Percentiles rank a stretch among this genome's conserved stretches.
These are phyloP conservation scores for Cryptococcus sp. DNA, from an alignment of 1,284 basidiomycete genomes.

Conservation along the genomic window DNA sequence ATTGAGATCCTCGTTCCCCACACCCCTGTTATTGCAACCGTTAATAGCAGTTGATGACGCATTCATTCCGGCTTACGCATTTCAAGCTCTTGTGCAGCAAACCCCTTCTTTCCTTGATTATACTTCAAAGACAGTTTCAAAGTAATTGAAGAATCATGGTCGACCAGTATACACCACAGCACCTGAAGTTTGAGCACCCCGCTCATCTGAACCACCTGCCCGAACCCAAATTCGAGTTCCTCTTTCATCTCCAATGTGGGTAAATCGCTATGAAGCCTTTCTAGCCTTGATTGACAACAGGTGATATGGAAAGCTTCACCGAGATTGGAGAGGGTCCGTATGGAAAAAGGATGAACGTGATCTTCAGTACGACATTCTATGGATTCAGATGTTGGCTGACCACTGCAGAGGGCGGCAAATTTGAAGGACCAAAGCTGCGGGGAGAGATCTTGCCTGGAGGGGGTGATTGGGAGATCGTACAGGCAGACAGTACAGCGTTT, in stretches of 20 bases:
- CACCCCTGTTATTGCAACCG: too few species aligned
- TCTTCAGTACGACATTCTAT: constrained; percentile 10
- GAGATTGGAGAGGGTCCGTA: constrained; percentile 23
- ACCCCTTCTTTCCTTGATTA: too few species aligned
- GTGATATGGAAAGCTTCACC: constrained; percentile 20
- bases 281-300: neutral
- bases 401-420: constrained; percentile 14
- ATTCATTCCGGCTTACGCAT: too few species aligned
- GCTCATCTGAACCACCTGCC: constrained; percentile 11
- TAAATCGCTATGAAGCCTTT: too few species aligned
- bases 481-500: constrained; percentile 17
- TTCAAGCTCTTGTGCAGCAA: too few species aligned
- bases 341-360: constrained; percentile 23
- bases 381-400: neutral
- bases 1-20: too few species aligned
- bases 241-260: constrained; percentile 30
- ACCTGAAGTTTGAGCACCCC: neutral
- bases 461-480: constrained; percentile 18
- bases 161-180: neutral
- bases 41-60: too few species aligned
- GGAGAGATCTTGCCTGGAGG: constrained; percentile 21
- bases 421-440: constrained; percentile 19
- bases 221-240: constrained; percentile 14
- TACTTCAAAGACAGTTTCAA: too few species aligned
- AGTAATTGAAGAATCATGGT: too few species aligned